Conservation (phyloP, 2,329 filamentous ascomycete species). For the Colletotrichum costaricense region DNA sequence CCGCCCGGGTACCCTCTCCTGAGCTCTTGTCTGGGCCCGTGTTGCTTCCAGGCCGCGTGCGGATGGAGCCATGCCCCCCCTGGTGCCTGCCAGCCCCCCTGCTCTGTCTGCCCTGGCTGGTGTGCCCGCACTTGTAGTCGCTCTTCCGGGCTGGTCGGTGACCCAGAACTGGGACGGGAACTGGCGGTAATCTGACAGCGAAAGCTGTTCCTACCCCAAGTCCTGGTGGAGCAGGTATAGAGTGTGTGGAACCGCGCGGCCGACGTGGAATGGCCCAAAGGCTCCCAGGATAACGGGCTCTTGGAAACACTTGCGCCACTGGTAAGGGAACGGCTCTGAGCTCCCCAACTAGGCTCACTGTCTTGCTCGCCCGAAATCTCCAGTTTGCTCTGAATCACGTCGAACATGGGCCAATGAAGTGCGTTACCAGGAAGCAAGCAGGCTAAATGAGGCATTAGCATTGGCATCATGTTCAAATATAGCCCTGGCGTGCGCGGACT, state of each 20-base stretch:
- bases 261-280: constrained; percentile 14
- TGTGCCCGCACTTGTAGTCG: constrained; percentile 5
- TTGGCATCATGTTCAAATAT: constrained; percentile 12
- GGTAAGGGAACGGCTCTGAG: not conserved
- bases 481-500: constrained; percentile 20
- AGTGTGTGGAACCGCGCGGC: constrained; percentile 26
- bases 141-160: constrained; percentile 6
- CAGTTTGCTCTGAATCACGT: not conserved
- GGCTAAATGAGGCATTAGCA: constrained; percentile 5
- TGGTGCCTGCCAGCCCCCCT: constrained; percentile 8
- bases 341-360: not conserved
- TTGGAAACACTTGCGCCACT: not conserved
- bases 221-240: constrained; percentile 24
- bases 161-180: constrained; percentile 24
- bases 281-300: not conserved
- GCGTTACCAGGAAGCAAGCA: constrained; percentile 16
- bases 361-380: constrained; percentile 6
- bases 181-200: constrained; percentile 33
- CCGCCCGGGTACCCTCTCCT: constrained; percentile 34
- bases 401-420: constrained; percentile 2
- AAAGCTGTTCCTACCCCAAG: constrained; percentile 18
- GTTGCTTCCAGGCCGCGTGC: constrained; percentile 32
- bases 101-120: not conserved
- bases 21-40: constrained; percentile 25
- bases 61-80: constrained; percentile 29